Evolutionary conservation across 306 rosid species (phyloP).

Genomic region (Castanopsis chinensis): DNA sequence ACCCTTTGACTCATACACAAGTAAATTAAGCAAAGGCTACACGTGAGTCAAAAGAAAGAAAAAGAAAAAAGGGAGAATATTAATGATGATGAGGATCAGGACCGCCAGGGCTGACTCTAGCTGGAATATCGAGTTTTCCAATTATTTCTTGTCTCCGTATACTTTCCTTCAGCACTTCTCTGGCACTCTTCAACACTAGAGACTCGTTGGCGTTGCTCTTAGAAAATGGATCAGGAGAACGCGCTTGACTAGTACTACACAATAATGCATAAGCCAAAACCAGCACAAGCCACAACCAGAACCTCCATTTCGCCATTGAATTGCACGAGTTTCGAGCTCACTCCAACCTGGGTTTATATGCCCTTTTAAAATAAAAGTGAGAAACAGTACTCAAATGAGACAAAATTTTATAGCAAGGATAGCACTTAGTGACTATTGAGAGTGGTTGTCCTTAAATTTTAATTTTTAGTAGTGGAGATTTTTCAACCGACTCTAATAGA

Average conservation of each 20-base stretch:
- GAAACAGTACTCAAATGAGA: too few species aligned
- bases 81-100: constrained; percentile 50
- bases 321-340: too few species aligned
- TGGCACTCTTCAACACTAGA: constrained; percentile 26
- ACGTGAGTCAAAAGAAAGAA: not conserved
- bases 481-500: too few species aligned
- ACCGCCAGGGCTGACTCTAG: constrained; percentile 46
- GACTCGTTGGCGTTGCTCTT: not conserved
- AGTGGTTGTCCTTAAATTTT: too few species aligned
- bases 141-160: constrained; percentile 25
- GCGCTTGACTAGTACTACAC: constrained; percentile 1
- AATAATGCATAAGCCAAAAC: constrained; percentile 32
- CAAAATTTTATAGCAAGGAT: too few species aligned
- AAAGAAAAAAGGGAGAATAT: not conserved
- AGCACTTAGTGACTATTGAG: too few species aligned
- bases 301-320: constrained; percentile 16
- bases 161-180: constrained; percentile 36
- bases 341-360: too few species aligned
- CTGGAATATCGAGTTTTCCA: constrained; percentile 19
- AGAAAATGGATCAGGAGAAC: constrained; percentile 13
- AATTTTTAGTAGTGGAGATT: too few species aligned
- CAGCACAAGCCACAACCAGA: constrained; percentile 11
- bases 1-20: too few species aligned
- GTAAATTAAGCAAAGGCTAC: too few species aligned
- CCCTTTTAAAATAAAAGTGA: too few species aligned